Conservation (phyloP, 371 early-diverging fungal genomes). For the Mucor circinelloides region DNA sequence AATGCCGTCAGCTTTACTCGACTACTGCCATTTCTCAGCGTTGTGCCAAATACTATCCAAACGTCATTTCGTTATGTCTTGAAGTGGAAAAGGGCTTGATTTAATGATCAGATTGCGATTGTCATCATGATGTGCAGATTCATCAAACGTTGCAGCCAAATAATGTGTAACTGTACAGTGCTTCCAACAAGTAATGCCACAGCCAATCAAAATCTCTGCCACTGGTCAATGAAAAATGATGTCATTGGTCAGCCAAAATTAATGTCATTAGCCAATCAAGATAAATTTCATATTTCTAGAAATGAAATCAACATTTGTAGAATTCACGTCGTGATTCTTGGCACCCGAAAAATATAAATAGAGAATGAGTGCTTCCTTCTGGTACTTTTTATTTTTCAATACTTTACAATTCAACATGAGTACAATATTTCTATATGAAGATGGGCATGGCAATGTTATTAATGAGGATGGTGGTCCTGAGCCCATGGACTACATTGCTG, state of each 20-base stretch:
- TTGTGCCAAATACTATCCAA: background rate
- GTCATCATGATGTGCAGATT: background rate
- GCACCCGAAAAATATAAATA: conserved; percentile 2
- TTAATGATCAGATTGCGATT: background rate
- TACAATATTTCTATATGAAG: conserved; percentile 27
- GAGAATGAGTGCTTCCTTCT: background rate
- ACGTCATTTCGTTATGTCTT: background rate
- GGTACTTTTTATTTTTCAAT: conserved; percentile 12
- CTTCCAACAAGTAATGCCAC: conserved; percentile 4
- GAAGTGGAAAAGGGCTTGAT: background rate
- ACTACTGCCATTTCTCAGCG: background rate
- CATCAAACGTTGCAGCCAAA: too few relatives aligned
- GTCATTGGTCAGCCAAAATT: too few relatives aligned
- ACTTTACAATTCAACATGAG: conserved; percentile 19
- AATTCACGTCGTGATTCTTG: background rate
- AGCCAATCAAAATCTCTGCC: background rate
- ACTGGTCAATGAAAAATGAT: background rate
- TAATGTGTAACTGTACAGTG: background rate
- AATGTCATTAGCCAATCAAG: too few relatives aligned
- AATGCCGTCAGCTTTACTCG: background rate
- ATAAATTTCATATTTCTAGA: too few relatives aligned
- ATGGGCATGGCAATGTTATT: conserved; percentile 20
- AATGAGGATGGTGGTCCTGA: conserved; percentile 13
- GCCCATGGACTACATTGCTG: conserved; percentile 25
- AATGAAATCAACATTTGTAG: too few relatives aligned